Evolutionary conservation across 352 stramenopile genomes (phyloP).

Genomic region (Pythium aquatile): DNA sequence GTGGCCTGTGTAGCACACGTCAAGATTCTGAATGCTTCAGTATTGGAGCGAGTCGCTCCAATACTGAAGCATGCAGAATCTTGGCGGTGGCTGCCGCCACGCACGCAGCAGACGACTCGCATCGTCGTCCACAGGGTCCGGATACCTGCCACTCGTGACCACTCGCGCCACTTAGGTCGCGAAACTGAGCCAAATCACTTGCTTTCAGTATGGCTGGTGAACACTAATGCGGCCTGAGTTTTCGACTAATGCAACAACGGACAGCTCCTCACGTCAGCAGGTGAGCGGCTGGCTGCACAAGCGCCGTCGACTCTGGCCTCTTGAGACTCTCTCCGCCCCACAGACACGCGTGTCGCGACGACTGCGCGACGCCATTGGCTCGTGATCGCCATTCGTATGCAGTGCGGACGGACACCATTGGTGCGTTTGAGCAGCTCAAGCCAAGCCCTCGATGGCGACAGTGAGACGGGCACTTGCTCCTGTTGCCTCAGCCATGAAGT

Average conservation of each 20-base stretch:
- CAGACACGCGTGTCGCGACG: not conserved
- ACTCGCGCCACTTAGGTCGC: not conserved
- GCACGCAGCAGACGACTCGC: not conserved
- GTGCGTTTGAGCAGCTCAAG: not conserved
- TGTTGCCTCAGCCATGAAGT: not conserved
- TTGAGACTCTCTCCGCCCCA: not conserved
- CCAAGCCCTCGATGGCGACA: not conserved
- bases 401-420: not conserved
- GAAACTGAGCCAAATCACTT: slow-evolving; percentile 7
- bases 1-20: not conserved
- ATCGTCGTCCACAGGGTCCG: not conserved
- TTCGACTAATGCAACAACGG: slow-evolving; percentile 25
- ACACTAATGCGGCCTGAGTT: slow-evolving; percentile 29
- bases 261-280: not conserved
- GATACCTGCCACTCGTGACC: not conserved
- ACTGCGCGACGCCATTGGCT: not conserved
- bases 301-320: not conserved
- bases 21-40: not conserved
- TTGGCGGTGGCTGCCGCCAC: not conserved
- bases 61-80: too few species aligned
- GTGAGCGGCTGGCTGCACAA: not conserved
- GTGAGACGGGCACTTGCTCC: not conserved
- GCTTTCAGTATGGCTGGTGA: slow-evolving; percentile 11
- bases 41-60: not conserved
- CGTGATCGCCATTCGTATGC: not conserved